Percentiles rank a stretch among this genome's conserved stretches.
These are phyloP conservation scores for Oryza meridionalis DNA, from an alignment of 176 grass and related monocot genomes.

Conservation along the genomic window DNA sequence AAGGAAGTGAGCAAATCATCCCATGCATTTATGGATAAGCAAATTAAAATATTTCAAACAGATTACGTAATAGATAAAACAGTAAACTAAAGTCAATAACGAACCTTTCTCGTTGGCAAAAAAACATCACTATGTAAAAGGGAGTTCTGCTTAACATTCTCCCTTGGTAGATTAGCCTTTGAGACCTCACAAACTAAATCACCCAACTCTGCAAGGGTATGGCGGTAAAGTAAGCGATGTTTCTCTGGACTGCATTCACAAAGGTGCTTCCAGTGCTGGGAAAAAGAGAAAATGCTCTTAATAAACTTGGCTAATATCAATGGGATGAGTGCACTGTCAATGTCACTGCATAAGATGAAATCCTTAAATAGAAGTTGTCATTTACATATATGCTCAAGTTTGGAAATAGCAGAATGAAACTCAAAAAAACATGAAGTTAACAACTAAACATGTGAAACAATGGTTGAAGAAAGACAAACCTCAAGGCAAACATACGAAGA, in stretches of 20 bases:
- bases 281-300: slow-evolving; percentile 40
- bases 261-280: slow-evolving; percentile 91
- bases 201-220: slow-evolving; percentile 85
- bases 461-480: slow-evolving; percentile 39
- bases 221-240: slow-evolving; percentile 77
- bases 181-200: slow-evolving; percentile 58
- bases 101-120: slow-evolving; percentile 57
- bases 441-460: slow-evolving; percentile 28
- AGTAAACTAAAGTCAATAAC: slow-evolving; percentile 18
- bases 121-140: slow-evolving; percentile 35
- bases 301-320: slow-evolving; percentile 32
- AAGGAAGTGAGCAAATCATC: slow-evolving; percentile 12
- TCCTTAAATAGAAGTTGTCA: background rate
- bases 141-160: slow-evolving; percentile 34
- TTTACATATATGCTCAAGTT: slow-evolving; percentile 4
- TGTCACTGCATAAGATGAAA: slow-evolving; percentile 35
- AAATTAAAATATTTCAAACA: slow-evolving; percentile 23
- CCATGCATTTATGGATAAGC: background rate
- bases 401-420: slow-evolving; percentile 12
- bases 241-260: slow-evolving; percentile 88
- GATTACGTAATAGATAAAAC: background rate
- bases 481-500: slow-evolving; percentile 85
- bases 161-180: slow-evolving; percentile 25
- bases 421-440: background rate
- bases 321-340: background rate